Conservation (phyloP, 768 basidiomycete genomes). For the Kockovaella imperatae region DNA sequence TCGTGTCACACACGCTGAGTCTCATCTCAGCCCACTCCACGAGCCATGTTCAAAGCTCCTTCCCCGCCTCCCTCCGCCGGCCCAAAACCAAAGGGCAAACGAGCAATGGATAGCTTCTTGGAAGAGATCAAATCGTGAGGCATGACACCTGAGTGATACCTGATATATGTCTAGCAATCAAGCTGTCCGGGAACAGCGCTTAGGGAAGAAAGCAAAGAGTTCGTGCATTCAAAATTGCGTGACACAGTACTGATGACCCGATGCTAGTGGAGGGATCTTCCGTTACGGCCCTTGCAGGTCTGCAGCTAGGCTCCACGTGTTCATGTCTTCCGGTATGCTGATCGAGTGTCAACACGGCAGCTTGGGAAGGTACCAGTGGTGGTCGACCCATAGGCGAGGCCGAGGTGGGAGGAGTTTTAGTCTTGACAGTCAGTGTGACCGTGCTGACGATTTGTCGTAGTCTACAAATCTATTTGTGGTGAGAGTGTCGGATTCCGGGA, state of each 20-base stretch:
- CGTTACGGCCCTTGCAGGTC: slow-evolving; percentile 82
- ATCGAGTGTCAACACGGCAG: slow-evolving; percentile 45
- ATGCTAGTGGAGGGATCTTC: slow-evolving; percentile 52
- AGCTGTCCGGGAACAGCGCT: slow-evolving; percentile 78
- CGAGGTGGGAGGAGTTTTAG: slow-evolving; percentile 51
- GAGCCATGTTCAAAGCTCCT: slow-evolving; percentile 46
- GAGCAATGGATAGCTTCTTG: slow-evolving; percentile 91
- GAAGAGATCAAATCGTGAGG: slow-evolving; percentile 86
- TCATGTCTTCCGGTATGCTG: slow-evolving; percentile 10
- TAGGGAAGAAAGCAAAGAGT: slow-evolving; percentile 45
- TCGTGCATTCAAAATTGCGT: slow-evolving; percentile 4
- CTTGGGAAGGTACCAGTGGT: slow-evolving; percentile 84
- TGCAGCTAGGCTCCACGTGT: slow-evolving; percentile 26
- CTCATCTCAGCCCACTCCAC: neutral
- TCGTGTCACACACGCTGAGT: neutral
- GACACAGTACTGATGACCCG: slow-evolving; percentile 1
- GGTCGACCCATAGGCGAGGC: slow-evolving; percentile 83
- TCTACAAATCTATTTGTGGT: slow-evolving; percentile 92
- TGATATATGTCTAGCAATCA: slow-evolving; percentile 62
- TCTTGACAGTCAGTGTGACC: neutral
- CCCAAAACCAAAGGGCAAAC: slow-evolving; percentile 80
- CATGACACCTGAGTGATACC: neutral
- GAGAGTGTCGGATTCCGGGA: slow-evolving; percentile 5
- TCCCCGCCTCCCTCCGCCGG: slow-evolving; percentile 52
- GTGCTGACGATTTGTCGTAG: slow-evolving; percentile 46